These are phyloP conservation scores for Talaromyces sp. DNA, from an alignment of 2,329 filamentous ascomycete genomes.

Conservation along the genomic window DNA sequence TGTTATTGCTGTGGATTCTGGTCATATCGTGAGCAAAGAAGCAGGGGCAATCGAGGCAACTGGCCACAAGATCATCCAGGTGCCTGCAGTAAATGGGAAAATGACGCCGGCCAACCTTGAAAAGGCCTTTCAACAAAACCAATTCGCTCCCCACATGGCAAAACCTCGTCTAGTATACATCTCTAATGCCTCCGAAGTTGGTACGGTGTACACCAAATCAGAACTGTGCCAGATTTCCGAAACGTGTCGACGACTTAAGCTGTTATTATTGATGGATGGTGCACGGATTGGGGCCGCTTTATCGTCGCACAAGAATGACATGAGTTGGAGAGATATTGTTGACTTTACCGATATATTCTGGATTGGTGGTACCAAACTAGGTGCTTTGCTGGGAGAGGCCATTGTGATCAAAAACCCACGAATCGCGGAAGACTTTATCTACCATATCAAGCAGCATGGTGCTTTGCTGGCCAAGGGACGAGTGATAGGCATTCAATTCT, in stretches of 20 bases:
- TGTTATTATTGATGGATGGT: slow-evolving; percentile 47
- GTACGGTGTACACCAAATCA: slow-evolving; percentile 43
- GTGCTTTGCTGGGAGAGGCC: slow-evolving; percentile 47
- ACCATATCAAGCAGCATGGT: slow-evolving; percentile 50
- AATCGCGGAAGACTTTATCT: slow-evolving; percentile 45
- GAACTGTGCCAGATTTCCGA: slow-evolving; percentile 41
- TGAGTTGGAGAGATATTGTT: slow-evolving; percentile 42
- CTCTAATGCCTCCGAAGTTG: slow-evolving; percentile 49
- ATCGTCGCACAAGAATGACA: slow-evolving; percentile 38
- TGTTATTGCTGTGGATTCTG: slow-evolving; percentile 47
- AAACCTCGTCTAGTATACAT: slow-evolving; percentile 49
- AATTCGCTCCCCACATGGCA: slow-evolving; percentile 50
- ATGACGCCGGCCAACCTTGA: slow-evolving; percentile 41
- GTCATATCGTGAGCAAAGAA: slow-evolving; percentile 48
- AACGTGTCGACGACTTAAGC: slow-evolving; percentile 36
- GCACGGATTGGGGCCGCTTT: slow-evolving; percentile 44
- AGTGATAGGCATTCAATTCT: slow-evolving; percentile 47
- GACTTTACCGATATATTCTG: slow-evolving; percentile 50
- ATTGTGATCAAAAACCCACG: slow-evolving; percentile 42
- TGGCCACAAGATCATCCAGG: slow-evolving; percentile 50
- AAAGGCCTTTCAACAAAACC: slow-evolving; percentile 43
- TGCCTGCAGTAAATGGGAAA: slow-evolving; percentile 43
- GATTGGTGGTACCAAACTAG: slow-evolving; percentile 52
- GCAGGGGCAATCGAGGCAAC: slow-evolving; percentile 49
- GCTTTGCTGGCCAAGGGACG: slow-evolving; percentile 48